phyloP scores from a whole-genome alignment of 371 early-diverging fungal species.

The Funneliformis caledonium region DNA sequence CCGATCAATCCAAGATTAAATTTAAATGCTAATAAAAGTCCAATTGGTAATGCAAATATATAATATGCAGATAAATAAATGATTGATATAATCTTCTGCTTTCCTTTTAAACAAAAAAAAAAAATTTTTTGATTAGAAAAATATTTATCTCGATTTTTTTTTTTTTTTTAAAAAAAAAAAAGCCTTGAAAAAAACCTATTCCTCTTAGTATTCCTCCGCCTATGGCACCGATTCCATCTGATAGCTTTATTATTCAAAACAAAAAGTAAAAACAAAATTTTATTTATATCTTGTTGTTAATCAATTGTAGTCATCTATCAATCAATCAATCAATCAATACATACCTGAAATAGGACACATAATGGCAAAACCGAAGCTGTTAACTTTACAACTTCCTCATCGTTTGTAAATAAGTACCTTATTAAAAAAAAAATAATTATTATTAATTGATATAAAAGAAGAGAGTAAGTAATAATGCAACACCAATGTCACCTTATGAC shows the following conservation, averaged over 20 bases:
- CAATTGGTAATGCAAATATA: slow-evolving; percentile 72
- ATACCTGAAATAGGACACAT: slow-evolving; percentile 81
- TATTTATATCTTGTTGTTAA: no score
- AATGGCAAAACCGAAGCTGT: slow-evolving; percentile 78
- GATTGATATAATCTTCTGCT: slow-evolving; percentile 72
- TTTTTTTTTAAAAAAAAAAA: no score
- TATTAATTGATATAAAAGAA: neutral
- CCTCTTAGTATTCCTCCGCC: slow-evolving; percentile 77
- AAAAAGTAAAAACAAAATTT: neutral
- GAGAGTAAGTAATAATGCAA: neutral
- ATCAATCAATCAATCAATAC: neutral
- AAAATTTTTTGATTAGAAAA: no score
- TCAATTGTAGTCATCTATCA: neutral
- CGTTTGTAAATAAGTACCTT: slow-evolving; percentile 67
- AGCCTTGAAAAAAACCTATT: slow-evolving; percentile 33
- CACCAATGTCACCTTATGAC: neutral
- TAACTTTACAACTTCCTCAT: slow-evolving; percentile 66
- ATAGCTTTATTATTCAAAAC: slow-evolving; percentile 63
- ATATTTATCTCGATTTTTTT: no score
- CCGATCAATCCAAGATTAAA: slow-evolving; percentile 63
- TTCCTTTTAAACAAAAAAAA: slow-evolving; percentile 46
- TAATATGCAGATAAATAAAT: slow-evolving; percentile 70
- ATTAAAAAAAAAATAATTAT: slow-evolving; percentile 43
- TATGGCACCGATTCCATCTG: slow-evolving; percentile 70
- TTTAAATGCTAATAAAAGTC: slow-evolving; percentile 64